Percentiles rank a stretch among this genome's conserved stretches.
Evolutionary conservation across 2,329 filamentous ascomycete species (phyloP).

Genomic region (Emydomyces testavorans): DNA sequence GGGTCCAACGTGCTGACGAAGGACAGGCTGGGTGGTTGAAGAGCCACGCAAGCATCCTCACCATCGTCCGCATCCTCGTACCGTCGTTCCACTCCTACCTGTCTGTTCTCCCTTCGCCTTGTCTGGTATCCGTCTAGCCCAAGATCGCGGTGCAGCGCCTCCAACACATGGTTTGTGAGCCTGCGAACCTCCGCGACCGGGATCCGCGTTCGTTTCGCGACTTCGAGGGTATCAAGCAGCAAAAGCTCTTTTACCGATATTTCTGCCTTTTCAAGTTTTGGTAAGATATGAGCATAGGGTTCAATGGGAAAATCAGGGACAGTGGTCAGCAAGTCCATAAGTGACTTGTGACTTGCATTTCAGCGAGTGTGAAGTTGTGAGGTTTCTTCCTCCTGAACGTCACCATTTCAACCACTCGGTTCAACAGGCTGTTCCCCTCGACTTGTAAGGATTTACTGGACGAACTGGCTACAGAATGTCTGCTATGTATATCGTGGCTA

Average conservation of each 20-base stretch:
- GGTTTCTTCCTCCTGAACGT: not conserved
- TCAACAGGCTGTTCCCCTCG: not conserved
- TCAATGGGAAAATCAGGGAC: conserved; percentile 66
- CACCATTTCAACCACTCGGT: not conserved
- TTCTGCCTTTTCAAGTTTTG: conserved; percentile 63
- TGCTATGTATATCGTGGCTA: not conserved
- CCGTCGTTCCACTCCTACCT: not conserved
- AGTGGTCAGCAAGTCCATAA: conserved; percentile 63
- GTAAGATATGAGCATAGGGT: conserved; percentile 62
- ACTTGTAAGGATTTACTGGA: not conserved
- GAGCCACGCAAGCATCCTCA: not conserved
- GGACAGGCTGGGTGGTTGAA: conserved; percentile 25
- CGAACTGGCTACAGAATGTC: not conserved
- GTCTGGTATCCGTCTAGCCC: conserved; percentile 25
- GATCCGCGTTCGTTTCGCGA: conserved; percentile 74
- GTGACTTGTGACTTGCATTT: conserved; percentile 3
- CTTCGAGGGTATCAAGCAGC: conserved; percentile 66
- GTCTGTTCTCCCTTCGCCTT: conserved; percentile 13
- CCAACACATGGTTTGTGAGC: conserved; percentile 55
- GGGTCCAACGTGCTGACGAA: conserved; percentile 72
- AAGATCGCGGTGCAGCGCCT: conserved; percentile 55
- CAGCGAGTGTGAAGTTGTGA: not conserved
- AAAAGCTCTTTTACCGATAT: conserved; percentile 76
- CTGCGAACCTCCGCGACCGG: conserved; percentile 70
- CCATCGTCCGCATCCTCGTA: not conserved